A percentile compares a stretch with the other conserved stretches of the same genome.
Conservation (phyloP, 2,329 filamentous ascomycete genomes). For the Diaporthe amygdali region DNA sequence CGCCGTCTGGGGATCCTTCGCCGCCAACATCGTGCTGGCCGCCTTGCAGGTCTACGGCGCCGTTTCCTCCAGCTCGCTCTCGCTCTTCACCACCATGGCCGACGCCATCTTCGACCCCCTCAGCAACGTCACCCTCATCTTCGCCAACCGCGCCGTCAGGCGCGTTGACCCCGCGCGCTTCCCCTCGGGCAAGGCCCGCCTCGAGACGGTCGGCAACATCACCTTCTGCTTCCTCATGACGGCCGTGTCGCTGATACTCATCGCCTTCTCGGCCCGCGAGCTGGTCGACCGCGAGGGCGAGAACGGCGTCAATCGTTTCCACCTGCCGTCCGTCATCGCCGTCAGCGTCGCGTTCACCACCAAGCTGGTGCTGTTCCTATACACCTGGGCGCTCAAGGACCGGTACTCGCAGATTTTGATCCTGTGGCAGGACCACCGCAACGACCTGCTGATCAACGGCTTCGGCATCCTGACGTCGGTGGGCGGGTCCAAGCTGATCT, state of each 20-base stretch:
- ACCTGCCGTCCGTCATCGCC: slow-evolving; percentile 83
- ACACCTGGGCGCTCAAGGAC: slow-evolving; percentile 90
- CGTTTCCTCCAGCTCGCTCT: slow-evolving; percentile 85
- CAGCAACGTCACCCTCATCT: slow-evolving; percentile 85
- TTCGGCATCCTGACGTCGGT: slow-evolving; percentile 90
- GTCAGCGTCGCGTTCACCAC: slow-evolving; percentile 84
- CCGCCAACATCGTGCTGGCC: slow-evolving; percentile 80
- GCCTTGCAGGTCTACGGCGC: slow-evolving; percentile 89
- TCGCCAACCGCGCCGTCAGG: slow-evolving; percentile 87
- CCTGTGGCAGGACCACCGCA: slow-evolving; percentile 95
- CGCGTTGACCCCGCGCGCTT: slow-evolving; percentile 86
- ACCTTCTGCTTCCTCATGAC: slow-evolving; percentile 97
- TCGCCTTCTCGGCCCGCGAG: slow-evolving; percentile 82
- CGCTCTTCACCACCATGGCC: slow-evolving; percentile 96
- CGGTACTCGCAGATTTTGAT: slow-evolving; percentile 92
- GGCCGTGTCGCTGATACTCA: slow-evolving; percentile 87
- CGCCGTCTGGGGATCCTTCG: slow-evolving; percentile 71
- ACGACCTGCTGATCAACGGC: slow-evolving; percentile 96
- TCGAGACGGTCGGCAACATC: slow-evolving; percentile 96
- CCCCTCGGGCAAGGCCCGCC: slow-evolving; percentile 88
- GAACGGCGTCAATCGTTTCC: slow-evolving; percentile 67
- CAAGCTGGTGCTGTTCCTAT: slow-evolving; percentile 83
- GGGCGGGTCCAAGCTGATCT: slow-evolving; percentile 84
- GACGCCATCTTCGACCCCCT: slow-evolving; percentile 93
- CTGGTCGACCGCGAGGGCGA: slow-evolving; percentile 58